These are phyloP conservation scores for Colletotrichum zoysiae DNA, from an alignment of 2,329 filamentous ascomycete genomes.

Conservation along the genomic window DNA sequence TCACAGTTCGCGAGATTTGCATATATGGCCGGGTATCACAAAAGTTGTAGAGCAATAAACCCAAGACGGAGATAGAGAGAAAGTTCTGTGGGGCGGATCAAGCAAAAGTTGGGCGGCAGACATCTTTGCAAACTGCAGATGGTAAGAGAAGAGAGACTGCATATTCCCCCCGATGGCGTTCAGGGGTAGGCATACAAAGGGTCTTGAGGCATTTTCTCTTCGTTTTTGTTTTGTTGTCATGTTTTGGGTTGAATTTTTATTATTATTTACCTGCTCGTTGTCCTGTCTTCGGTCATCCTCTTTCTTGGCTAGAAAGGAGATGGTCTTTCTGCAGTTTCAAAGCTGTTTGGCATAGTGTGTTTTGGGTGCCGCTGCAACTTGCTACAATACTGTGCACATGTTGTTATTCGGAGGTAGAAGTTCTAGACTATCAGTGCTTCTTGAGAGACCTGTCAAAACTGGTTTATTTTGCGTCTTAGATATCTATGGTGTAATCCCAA, in stretches of 20 bases:
- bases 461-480: slow-evolving; percentile 10
- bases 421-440: background rate
- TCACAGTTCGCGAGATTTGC: slow-evolving; percentile 18
- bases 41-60: slow-evolving; percentile 33
- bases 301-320: background rate
- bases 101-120: slow-evolving; percentile 26
- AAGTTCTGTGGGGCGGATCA: slow-evolving; percentile 16
- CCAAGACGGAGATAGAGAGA: slow-evolving; percentile 24
- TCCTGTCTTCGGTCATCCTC: background rate
- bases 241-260: slow-evolving; percentile 15
- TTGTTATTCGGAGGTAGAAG: background rate
- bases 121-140: slow-evolving; percentile 6
- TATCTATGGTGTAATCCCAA: slow-evolving; percentile 1
- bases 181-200: slow-evolving; percentile 37
- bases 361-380: background rate
- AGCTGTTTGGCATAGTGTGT: background rate
- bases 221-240: slow-evolving; percentile 27
- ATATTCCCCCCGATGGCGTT: slow-evolving; percentile 36
- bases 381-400: background rate
- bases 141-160: slow-evolving; percentile 26
- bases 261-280: background rate
- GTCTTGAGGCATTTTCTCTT: slow-evolving; percentile 28
- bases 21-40: slow-evolving; percentile 33
- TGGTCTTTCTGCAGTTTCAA: background rate
- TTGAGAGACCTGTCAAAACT: background rate